Percentiles rank a stretch among this genome's conserved stretches.
phyloP scores from a whole-genome alignment of 352 stramenopile genomes.

The Saprolegnia diclina region DNA sequence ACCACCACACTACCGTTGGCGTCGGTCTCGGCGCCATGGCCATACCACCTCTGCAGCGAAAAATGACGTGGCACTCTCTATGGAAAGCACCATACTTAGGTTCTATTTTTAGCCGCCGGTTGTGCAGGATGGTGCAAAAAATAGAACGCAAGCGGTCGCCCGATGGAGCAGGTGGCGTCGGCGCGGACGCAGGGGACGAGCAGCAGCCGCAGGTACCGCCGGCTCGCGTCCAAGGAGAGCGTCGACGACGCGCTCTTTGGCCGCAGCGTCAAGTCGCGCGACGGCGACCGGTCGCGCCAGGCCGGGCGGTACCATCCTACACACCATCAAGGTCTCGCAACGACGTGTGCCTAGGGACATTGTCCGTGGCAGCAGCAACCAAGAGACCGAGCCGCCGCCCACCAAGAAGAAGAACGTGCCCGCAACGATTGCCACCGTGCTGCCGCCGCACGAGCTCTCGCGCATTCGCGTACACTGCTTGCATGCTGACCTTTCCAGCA shows the following conservation, averaged over 20 bases:
- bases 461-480: slow-evolving; percentile 16
- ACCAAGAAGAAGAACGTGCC: not conserved
- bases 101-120: slow-evolving; percentile 9
- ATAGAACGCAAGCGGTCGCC: not conserved
- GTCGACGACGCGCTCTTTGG: slow-evolving; percentile 76
- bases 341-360: slow-evolving; percentile 36
- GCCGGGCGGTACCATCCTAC: slow-evolving; percentile 40
- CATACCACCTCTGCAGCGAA: too few relatives aligned
- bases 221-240: slow-evolving; percentile 23
- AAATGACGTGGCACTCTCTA: not conserved
- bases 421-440: slow-evolving; percentile 17
- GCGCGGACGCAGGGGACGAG: not conserved
- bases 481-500: slow-evolving; percentile 30
- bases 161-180: slow-evolving; percentile 18
- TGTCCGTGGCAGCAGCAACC: slow-evolving; percentile 31
- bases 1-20: too few relatives aligned
- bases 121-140: not conserved
- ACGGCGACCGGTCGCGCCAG: slow-evolving; percentile 53
- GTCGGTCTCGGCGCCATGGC: too few relatives aligned
- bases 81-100: not conserved
- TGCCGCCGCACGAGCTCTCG: slow-evolving; percentile 33
- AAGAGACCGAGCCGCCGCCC: slow-evolving; percentile 25
- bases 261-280: slow-evolving; percentile 35
- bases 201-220: slow-evolving; percentile 22
- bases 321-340: not conserved